Evolutionary conservation across 2,329 filamentous ascomycete species (phyloP), one percentile per base, ranked within the genome.

Genomic region (Leptographium radiaticola): DNA sequence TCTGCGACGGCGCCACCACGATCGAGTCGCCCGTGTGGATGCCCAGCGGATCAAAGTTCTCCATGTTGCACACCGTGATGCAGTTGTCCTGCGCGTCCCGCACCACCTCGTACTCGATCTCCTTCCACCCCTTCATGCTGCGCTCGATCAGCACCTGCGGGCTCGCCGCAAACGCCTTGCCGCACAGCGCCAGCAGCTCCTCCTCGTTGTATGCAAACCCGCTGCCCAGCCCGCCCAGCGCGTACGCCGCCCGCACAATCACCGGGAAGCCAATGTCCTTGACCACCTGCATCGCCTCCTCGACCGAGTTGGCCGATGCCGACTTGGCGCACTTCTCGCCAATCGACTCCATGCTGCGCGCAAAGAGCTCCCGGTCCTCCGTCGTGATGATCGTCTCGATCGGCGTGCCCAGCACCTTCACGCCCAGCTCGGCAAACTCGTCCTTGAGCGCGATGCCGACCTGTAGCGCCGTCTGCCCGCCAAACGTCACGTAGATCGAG

Each of bases 91-190:
- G 83, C 55, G 84, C 86, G 74, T 97, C 93, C 64, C 93, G 86
- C 43, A 98, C 93, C 58, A 97, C 93, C 70, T 98, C 93, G 66
- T 97, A 98, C 70, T 98, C 93, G 59, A 97, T 94, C 71, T 98
- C 93, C 71, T 98, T 98, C 93, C 93, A 98, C 56, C 93, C 93
- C 75, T 97, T 97, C 91, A 98, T 97, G 73, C 89, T 95, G 68
- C 87, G 84, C 74, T 98, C 93, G 63, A 98, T 94, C 53, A 98
- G 79, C 9, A 98, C 88, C 67, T 98, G 93, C 10, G 93, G 93
- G 66, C 89, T 95, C 61, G 87, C 90, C 33, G 93, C 90, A 61
- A 98, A 89, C 8, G 93, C 91, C 71, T 95, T 95, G 68, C 87
- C 84, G 76, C 93, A 97, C 47, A 97, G 84, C 2, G 91, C 87